Conservation (phyloP, 2,329 filamentous ascomycete genomes). For the Amauroascus verrucosus region DNA sequence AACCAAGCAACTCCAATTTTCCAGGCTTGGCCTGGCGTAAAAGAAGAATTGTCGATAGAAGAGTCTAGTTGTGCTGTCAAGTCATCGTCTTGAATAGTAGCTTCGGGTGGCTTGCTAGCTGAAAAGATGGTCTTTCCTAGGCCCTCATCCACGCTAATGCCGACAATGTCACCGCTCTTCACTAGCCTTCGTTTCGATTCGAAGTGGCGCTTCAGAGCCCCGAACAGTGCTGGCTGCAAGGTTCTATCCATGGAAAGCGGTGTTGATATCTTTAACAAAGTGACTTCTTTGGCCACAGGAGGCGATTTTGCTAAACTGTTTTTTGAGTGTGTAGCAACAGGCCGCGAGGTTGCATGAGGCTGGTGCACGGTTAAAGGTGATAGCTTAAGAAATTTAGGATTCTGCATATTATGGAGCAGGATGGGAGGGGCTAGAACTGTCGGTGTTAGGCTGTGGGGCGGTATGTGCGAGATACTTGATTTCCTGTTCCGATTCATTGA, state of each 20-base stretch:
- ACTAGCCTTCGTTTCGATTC: constrained; percentile 71
- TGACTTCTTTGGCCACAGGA: constrained; percentile 64
- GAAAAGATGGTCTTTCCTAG: constrained; percentile 75
- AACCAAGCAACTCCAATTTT: constrained; percentile 73
- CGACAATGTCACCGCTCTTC: constrained; percentile 77
- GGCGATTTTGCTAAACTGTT: constrained; percentile 40
- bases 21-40: constrained; percentile 31
- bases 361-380: constrained; percentile 44
- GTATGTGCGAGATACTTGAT: constrained; percentile 45
- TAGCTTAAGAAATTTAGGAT: constrained; percentile 67
- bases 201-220: constrained; percentile 80
- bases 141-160: constrained; percentile 76
- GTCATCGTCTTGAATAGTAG: constrained; percentile 62
- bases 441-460: constrained; percentile 44
- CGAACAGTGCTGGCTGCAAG: constrained; percentile 75
- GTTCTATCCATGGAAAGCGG: constrained; percentile 77
- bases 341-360: constrained; percentile 46
- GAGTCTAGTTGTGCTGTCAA: constrained; percentile 15
- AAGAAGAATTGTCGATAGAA: background rate
- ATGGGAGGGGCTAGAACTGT: constrained; percentile 71
- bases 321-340: constrained; percentile 45
- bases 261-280: constrained; percentile 76
- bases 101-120: constrained; percentile 43
- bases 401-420: constrained; percentile 73
- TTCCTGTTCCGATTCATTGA: constrained; percentile 44